Conservation (phyloP, 768 basidiomycete genomes). For the Suillus spraguei region DNA sequence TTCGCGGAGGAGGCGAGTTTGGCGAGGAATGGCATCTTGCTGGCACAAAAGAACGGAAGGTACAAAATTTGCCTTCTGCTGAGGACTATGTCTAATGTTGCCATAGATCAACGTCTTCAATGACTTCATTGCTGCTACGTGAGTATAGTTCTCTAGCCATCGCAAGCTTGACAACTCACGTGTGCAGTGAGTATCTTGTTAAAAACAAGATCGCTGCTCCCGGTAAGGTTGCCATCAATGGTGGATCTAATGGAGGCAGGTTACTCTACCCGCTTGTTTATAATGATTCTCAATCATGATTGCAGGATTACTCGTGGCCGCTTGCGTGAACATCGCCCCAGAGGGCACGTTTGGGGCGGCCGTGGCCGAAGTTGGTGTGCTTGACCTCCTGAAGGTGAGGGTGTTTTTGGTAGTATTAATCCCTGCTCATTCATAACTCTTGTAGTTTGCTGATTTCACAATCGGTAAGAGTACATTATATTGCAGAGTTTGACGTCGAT, state of each 20-base stretch:
- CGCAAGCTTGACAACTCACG: slow-evolving; percentile 6
- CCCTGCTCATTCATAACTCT: background rate
- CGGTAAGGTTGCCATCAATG: slow-evolving; percentile 76
- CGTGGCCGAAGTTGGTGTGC: slow-evolving; percentile 81
- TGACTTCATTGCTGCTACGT: slow-evolving; percentile 85
- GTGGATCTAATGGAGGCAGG: slow-evolving; percentile 81
- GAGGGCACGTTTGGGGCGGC: slow-evolving; percentile 77
- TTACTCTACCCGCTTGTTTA: background rate
- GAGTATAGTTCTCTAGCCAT: slow-evolving; percentile 26
- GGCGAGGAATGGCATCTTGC: slow-evolving; percentile 85
- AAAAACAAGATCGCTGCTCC: slow-evolving; percentile 67
- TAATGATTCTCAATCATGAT: slow-evolving; percentile 9
- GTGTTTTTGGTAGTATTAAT: background rate
- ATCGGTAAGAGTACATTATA: slow-evolving; percentile 49
- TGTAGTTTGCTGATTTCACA: slow-evolving; percentile 73
- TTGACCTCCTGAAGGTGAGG: slow-evolving; percentile 74
- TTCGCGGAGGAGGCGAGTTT: slow-evolving; percentile 76
- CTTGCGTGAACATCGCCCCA: slow-evolving; percentile 80
- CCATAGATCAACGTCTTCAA: slow-evolving; percentile 71
- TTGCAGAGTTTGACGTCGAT: background rate
- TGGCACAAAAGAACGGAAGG: slow-evolving; percentile 73
- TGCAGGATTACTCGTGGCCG: slow-evolving; percentile 76
- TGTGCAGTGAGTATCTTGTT: slow-evolving; percentile 66
- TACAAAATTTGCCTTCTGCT: slow-evolving; percentile 23
- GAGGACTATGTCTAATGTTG: slow-evolving; percentile 8